Conservation (phyloP, 176 grass and related monocot genomes). For the Oryza meridionalis region DNA sequence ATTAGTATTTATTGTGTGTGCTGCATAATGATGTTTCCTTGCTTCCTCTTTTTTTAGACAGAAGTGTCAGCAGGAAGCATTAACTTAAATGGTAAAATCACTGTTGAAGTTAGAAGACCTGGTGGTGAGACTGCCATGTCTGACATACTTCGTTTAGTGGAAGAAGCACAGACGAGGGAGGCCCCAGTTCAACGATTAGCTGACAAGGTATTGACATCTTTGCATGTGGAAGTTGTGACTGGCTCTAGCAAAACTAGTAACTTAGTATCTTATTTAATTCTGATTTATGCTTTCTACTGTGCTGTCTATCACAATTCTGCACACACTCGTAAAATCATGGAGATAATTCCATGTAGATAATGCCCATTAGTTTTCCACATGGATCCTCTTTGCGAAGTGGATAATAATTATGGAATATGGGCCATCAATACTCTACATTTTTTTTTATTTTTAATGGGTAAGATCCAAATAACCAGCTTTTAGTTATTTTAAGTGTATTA, state of each 20-base stretch:
- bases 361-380: not conserved
- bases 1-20: constrained; percentile 1
- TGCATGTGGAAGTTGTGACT: constrained; percentile 14
- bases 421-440: constrained; percentile 1
- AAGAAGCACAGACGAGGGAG: constrained; percentile 93
- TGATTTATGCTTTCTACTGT: not conserved
- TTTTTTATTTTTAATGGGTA: not conserved
- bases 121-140: constrained; percentile 96
- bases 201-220: constrained; percentile 71
- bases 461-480: constrained; percentile 9
- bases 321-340: not conserved
- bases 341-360: constrained; percentile 9
- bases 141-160: constrained; percentile 89
- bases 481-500: constrained; percentile 27
- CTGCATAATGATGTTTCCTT: constrained; percentile 32
- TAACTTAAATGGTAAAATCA: constrained; percentile 94
- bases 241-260: constrained; percentile 5
- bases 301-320: not conserved
- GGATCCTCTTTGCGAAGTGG: not conserved
- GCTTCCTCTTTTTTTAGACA: constrained; percentile 56
- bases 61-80: constrained; percentile 95
- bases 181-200: constrained; percentile 93
- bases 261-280: constrained; percentile 11
- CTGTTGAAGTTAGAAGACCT: constrained; percentile 86
- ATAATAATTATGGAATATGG: constrained; percentile 11